These are phyloP conservation scores for Phytophthora sp. DNA, from an alignment of 352 stramenopile genomes.

Conservation along the genomic window DNA sequence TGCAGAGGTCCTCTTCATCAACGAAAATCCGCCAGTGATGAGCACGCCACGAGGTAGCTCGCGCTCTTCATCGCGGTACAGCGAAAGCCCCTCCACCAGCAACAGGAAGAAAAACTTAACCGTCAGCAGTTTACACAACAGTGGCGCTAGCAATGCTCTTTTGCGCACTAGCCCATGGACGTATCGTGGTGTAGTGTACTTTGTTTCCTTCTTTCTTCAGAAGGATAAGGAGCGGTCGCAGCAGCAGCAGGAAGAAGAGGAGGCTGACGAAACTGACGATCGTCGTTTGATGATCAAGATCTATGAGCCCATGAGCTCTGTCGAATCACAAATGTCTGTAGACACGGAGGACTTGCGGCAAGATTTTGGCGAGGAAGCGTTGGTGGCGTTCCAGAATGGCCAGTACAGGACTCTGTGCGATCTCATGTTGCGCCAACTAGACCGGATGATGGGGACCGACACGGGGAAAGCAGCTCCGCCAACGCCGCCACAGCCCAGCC, in stretches of 20 bases:
- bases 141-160: constrained; percentile 36
- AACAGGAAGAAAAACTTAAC: constrained; percentile 17
- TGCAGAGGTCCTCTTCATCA: constrained; percentile 74
- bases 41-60: constrained; percentile 19
- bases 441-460: constrained; percentile 53
- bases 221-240: constrained; percentile 25
- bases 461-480: constrained; percentile 1
- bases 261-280: not conserved
- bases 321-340: constrained; percentile 76
- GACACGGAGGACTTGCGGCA: constrained; percentile 54
- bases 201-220: constrained; percentile 82
- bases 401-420: constrained; percentile 66
- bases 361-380: constrained; percentile 57
- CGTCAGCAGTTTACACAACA: constrained; percentile 15
- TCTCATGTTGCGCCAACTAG: constrained; percentile 62
- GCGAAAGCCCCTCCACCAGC: constrained; percentile 11
- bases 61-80: constrained; percentile 13
- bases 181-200: constrained; percentile 71
- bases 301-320: constrained; percentile 80
- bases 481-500: constrained; percentile 1
- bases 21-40: constrained; percentile 67
- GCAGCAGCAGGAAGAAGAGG: constrained; percentile 14
- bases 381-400: constrained; percentile 46
- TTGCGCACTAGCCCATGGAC: constrained; percentile 74
- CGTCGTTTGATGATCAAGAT: constrained; percentile 70